Conservation (phyloP, 805 yeast genomes). For the Clavispora asparagi region DNA sequence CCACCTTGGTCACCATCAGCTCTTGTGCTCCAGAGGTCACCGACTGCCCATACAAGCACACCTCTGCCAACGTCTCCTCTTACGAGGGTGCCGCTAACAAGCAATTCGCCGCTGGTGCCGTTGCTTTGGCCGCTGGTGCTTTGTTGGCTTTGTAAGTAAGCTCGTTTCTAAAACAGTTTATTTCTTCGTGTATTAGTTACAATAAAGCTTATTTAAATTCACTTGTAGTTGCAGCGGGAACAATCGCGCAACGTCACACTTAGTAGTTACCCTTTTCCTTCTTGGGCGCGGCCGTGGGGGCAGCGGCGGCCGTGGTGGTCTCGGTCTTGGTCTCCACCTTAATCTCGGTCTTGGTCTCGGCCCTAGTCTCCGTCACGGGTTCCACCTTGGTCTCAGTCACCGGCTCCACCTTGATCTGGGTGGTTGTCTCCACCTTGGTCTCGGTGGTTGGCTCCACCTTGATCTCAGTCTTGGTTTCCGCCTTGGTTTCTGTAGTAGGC, state of each 20-base stretch:
- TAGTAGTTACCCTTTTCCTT: not conserved
- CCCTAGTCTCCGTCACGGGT: not conserved
- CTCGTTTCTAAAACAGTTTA: constrained; percentile 5
- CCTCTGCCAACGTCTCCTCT: constrained; percentile 27
- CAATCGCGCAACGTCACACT: not conserved
- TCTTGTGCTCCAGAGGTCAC: constrained; percentile 42
- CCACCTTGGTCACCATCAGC: constrained; percentile 44
- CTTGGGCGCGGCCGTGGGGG: not conserved
- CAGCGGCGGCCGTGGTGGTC: not conserved
- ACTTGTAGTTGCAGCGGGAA: not conserved
- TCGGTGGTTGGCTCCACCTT: not conserved
- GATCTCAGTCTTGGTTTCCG: not conserved
- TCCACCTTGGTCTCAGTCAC: not conserved
- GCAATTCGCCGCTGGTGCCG: constrained; percentile 40
- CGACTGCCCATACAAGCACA: constrained; percentile 41
- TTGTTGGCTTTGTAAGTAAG: constrained; percentile 33
- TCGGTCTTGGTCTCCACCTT: not conserved
- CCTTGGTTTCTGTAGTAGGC: not conserved
- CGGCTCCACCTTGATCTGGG: not conserved
- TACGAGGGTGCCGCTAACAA: constrained; percentile 31
- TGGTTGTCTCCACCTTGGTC: not conserved
- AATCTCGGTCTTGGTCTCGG: not conserved
- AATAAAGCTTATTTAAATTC: constrained; percentile 3
- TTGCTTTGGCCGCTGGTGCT: constrained; percentile 45
- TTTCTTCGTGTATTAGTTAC: constrained; percentile 11